A percentile compares a stretch with the other conserved stretches of the same genome.
phyloP scores from a whole-genome alignment of 768 basidiomycete genomes.

The Boletus tomentosulus region DNA sequence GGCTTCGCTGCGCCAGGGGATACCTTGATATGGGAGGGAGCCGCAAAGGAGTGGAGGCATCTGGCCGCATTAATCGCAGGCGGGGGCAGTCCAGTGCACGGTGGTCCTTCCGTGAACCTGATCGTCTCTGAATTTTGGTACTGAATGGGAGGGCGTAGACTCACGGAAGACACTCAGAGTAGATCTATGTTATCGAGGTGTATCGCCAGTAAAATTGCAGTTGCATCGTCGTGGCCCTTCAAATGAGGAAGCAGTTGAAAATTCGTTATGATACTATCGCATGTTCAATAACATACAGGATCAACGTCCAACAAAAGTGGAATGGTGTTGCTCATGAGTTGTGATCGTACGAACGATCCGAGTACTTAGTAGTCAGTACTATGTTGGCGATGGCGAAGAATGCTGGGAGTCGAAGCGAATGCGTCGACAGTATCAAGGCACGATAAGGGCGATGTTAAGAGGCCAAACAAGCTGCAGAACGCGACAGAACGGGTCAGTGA shows the following conservation, averaged over 20 bases:
- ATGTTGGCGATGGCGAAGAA: no score
- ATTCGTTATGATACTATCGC: not conserved
- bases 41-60: conserved; percentile 72
- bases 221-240: conserved; percentile 91
- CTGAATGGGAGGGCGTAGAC: conserved; percentile 2
- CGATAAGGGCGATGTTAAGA: no score
- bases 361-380: no score
- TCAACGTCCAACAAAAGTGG: conserved; percentile 63
- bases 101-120: conserved; percentile 82
- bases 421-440: no score
- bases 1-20: conserved; percentile 70
- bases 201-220: no score
- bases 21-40: conserved; percentile 51
- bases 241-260: not conserved
- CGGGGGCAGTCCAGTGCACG: conserved; percentile 53
- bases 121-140: not conserved
- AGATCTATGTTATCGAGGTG: conserved; percentile 63
- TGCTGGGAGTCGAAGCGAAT: no score
- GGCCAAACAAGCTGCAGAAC: no score
- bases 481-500: no score
- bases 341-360: not conserved
- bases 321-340: conserved; percentile 6
- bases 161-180: conserved; percentile 80
- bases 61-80: conserved; percentile 71
- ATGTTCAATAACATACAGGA: conserved; percentile 52